Evolutionary conservation across 306 rosid genomes (phyloP).

Genomic region (Sicyos baderoa): DNA sequence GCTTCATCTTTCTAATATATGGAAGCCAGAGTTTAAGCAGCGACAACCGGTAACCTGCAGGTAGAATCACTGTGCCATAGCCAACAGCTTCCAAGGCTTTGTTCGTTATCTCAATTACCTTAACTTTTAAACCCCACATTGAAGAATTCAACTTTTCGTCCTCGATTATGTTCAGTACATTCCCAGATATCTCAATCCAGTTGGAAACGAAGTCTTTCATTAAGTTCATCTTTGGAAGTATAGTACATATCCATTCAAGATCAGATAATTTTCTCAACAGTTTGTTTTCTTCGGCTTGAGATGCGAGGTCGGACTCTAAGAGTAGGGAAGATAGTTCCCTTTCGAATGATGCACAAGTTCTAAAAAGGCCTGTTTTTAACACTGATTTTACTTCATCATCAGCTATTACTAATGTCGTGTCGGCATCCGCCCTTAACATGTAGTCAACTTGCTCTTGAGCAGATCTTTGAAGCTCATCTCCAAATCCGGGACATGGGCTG

Average conservation of each 20-base stretch:
- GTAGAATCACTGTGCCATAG: slow-evolving; percentile 77
- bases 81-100: slow-evolving; percentile 93
- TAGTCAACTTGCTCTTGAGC: slow-evolving; percentile 95
- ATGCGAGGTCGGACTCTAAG: slow-evolving; percentile 30
- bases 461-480: slow-evolving; percentile 68
- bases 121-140: slow-evolving; percentile 78
- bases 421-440: slow-evolving; percentile 72
- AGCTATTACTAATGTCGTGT: slow-evolving; percentile 35
- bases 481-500: slow-evolving; percentile 60
- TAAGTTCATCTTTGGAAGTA: slow-evolving; percentile 72
- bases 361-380: slow-evolving; percentile 49
- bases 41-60: slow-evolving; percentile 46
- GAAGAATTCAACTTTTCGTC: slow-evolving; percentile 56
- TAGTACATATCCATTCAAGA: slow-evolving; percentile 84
- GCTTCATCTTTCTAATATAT: slow-evolving; percentile 71
- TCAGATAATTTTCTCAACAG: slow-evolving; percentile 53
- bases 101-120: slow-evolving; percentile 65
- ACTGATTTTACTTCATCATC: slow-evolving; percentile 68
- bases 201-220: slow-evolving; percentile 72
- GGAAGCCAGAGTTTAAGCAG: slow-evolving; percentile 81
- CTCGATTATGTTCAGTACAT: slow-evolving; percentile 43
- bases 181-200: slow-evolving; percentile 57
- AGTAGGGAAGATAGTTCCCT: slow-evolving; percentile 49
- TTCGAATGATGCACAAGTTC: slow-evolving; percentile 43
- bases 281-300: slow-evolving; percentile 37